These are phyloP conservation scores for Pseudogymnoascus sp. DNA, from an alignment of 2,329 filamentous ascomycete species.

Conservation along the genomic window DNA sequence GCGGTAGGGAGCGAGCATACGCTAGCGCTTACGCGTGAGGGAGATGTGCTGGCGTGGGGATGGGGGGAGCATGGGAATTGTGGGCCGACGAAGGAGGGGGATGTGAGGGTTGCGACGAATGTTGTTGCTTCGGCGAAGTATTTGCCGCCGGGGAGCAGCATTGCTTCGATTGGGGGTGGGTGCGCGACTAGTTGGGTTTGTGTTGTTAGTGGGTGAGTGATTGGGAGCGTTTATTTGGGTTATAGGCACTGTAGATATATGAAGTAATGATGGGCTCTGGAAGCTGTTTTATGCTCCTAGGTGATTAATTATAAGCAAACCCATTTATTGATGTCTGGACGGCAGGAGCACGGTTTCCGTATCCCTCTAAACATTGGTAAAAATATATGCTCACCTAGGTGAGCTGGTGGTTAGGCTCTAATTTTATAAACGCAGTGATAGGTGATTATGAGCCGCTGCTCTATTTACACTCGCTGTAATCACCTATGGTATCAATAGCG, in stretches of 20 bases:
- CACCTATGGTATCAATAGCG: too few species aligned
- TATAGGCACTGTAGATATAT: neutral
- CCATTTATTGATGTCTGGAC: too few species aligned
- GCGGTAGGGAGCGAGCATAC: conserved; percentile 85
- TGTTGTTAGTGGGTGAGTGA: conserved; percentile 24
- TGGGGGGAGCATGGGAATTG: conserved; percentile 99
- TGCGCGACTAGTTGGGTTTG: conserved; percentile 83
- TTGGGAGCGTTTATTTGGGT: neutral
- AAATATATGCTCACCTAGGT: too few species aligned
- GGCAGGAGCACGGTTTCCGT: too few species aligned
- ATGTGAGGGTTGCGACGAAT: conserved; percentile 63
- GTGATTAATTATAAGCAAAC: neutral
- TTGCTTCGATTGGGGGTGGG: conserved; percentile 65
- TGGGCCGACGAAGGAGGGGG: conserved; percentile 55
- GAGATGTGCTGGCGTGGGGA: conserved; percentile 75
- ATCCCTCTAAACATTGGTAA: too few species aligned
- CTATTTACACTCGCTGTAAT: too few species aligned
- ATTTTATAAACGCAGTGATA: too few species aligned
- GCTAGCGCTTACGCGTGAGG: conserved; percentile 58
- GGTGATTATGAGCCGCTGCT: too few species aligned
- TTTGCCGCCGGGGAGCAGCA: conserved; percentile 41
- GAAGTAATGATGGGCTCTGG: neutral
- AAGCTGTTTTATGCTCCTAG: neutral
- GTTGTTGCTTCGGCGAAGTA: conserved; percentile 51
- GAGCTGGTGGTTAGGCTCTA: too few species aligned